These are phyloP conservation scores for Pisolithus thermaeus DNA, from an alignment of 1,284 basidiomycete species.

Conservation along the genomic window DNA sequence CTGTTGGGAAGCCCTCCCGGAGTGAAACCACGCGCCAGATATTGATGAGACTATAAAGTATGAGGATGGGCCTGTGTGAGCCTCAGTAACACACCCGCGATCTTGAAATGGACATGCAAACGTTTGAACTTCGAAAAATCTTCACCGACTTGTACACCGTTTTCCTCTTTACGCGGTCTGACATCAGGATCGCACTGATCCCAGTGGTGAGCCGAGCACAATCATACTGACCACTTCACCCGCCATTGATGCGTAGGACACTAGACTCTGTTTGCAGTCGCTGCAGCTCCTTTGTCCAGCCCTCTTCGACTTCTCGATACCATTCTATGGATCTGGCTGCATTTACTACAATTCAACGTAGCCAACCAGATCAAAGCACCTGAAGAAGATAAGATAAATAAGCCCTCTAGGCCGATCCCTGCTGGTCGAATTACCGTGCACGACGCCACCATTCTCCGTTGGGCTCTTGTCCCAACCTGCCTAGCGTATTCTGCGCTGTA, in stretches of 20 bases:
- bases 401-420: conserved; percentile 38
- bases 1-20: no score
- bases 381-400: conserved; percentile 37
- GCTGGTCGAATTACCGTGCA: conserved; percentile 31
- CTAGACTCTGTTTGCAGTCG: conserved; percentile 34
- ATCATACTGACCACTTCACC: conserved; percentile 1
- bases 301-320: conserved; percentile 20
- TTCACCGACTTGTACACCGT: conserved; percentile 2
- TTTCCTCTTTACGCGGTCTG: conserved; percentile 36
- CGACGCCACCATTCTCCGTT: conserved; percentile 32
- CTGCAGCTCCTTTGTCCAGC: conserved; percentile 28
- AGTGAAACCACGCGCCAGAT: no score
- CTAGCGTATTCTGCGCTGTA: conserved; percentile 29
- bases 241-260: neutral
- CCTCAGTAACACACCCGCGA: neutral
- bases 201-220: conserved; percentile 29
- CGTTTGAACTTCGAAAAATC: neutral
- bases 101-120: neutral
- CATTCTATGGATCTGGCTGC: conserved; percentile 39
- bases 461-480: conserved; percentile 33
- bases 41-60: no score
- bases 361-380: conserved; percentile 37
- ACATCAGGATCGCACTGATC: conserved; percentile 35
- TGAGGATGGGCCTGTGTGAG: no score
- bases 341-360: conserved; percentile 41